Evolutionary conservation across 225 moss, liverwort and hornwort genomes (phyloP).

Genomic region (Anthoceros angustus): DNA sequence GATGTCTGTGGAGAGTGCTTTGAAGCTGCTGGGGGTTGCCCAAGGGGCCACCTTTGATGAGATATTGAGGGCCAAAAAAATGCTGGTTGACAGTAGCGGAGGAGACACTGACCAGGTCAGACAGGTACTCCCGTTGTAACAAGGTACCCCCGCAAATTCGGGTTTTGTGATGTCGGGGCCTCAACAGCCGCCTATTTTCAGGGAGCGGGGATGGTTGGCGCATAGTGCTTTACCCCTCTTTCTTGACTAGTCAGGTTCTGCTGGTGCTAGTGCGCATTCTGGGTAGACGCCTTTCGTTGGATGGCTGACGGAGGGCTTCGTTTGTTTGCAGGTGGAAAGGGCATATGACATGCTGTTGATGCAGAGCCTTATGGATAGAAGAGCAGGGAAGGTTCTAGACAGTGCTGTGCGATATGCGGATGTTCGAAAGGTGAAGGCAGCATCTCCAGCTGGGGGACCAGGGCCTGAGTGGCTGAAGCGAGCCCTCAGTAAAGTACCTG

Average conservation of each 20-base stretch:
- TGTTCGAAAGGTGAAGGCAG: constrained; percentile 49
- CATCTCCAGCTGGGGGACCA: constrained; percentile 23
- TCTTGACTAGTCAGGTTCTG: background rate
- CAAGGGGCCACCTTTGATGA: constrained; percentile 89
- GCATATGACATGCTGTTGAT: constrained; percentile 85
- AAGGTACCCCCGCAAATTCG: background rate
- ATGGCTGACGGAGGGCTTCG: background rate
- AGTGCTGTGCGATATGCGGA: constrained; percentile 66
- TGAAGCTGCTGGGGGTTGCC: constrained; percentile 71
- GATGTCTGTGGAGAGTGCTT: constrained; percentile 67
- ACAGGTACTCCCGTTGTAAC: constrained; percentile 25
- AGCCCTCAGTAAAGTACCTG: constrained; percentile 48
- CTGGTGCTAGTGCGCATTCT: background rate
- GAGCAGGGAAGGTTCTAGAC: constrained; percentile 62
- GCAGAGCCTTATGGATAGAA: constrained; percentile 71
- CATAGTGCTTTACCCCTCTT: no score
- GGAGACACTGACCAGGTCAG: constrained; percentile 63
- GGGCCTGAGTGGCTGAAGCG: constrained; percentile 65
- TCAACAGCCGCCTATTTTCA: constrained; percentile 1
- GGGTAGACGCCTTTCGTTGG: background rate
- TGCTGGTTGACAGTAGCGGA: constrained; percentile 46
- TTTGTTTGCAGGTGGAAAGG: constrained; percentile 52
- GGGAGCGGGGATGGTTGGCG: background rate
- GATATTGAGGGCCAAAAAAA: constrained; percentile 62
- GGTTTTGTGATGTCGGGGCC: background rate